Percentiles rank a stretch among this genome's conserved stretches.
Conservation (phyloP, 1,139 yeast genomes). For the Geotrichum bryndzae region DNA sequence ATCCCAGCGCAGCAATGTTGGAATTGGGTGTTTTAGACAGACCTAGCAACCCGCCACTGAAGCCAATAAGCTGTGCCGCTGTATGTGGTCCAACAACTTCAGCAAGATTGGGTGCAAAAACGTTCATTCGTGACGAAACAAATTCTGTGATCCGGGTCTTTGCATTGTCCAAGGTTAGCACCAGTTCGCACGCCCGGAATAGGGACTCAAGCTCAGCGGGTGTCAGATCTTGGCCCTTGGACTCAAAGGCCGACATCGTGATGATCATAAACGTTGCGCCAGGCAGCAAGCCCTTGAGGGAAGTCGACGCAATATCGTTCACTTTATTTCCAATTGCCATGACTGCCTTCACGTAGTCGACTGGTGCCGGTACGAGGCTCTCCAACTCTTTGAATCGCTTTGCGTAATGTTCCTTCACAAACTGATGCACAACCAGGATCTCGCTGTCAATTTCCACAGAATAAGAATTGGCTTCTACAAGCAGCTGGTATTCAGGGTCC, state of each 20-base stretch:
- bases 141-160: constrained; percentile 45
- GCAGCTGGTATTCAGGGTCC: constrained; percentile 44
- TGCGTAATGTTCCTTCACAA: constrained; percentile 50
- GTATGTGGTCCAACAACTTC: constrained; percentile 66
- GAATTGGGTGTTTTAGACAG: constrained; percentile 74
- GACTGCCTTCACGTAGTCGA: constrained; percentile 57
- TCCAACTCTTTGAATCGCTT: constrained; percentile 69
- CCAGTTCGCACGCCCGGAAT: constrained; percentile 43
- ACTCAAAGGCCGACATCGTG: constrained; percentile 63
- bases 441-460: constrained; percentile 54
- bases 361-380: constrained; percentile 55
- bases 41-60: constrained; percentile 65
- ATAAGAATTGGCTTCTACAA: constrained; percentile 52
- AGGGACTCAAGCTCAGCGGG: constrained; percentile 41
- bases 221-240: constrained; percentile 35
- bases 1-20: constrained; percentile 75
- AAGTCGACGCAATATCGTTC: constrained; percentile 24
- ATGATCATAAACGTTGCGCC: constrained; percentile 67
- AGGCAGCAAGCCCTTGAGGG: constrained; percentile 42
- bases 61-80: constrained; percentile 67
- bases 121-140: constrained; percentile 51
- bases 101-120: constrained; percentile 75
- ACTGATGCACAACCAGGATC: constrained; percentile 45
- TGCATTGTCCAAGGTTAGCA: constrained; percentile 44
- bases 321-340: constrained; percentile 49